These are phyloP conservation scores for Fonsecaea monophora DNA, from an alignment of 2,329 filamentous ascomycete species.

Conservation along the genomic window DNA sequence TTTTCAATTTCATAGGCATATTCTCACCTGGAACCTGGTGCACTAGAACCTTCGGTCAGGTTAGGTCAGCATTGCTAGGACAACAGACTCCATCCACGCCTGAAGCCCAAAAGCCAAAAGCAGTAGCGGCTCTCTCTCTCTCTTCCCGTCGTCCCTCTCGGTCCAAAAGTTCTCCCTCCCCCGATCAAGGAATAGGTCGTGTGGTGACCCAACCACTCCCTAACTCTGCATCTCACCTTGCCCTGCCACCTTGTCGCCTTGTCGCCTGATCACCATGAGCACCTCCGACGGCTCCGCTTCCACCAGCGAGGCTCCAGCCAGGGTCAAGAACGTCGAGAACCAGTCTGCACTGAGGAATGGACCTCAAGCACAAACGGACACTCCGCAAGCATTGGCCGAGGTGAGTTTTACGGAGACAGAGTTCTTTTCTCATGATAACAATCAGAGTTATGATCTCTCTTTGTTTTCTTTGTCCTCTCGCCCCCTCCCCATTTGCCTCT, in stretches of 20 bases:
- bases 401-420: neutral
- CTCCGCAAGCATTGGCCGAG: conserved; percentile 13
- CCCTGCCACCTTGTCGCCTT: neutral
- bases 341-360: neutral
- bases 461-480: neutral
- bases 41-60: neutral
- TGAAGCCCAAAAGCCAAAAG: neutral
- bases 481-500: neutral
- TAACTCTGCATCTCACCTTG: too few relatives aligned
- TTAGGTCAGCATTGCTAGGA: too few relatives aligned
- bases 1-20: neutral
- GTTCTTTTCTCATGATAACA: neutral
- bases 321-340: conserved; percentile 2
- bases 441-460: neutral
- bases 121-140: neutral
- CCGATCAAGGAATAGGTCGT: neutral
- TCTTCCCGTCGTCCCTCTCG: neutral
- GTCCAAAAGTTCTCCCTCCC: neutral
- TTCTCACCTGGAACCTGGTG: neutral
- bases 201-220: too few relatives aligned
- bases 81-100: neutral
- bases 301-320: neutral
- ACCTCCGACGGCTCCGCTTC: conserved; percentile 6
- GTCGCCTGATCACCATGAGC: conserved; percentile 8
- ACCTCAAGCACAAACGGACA: conserved; percentile 6